A percentile compares a stretch with the other conserved stretches of the same genome.
Evolutionary conservation across 805 yeast species (phyloP).

Genomic region (Teunomyces aglyptinius): DNA sequence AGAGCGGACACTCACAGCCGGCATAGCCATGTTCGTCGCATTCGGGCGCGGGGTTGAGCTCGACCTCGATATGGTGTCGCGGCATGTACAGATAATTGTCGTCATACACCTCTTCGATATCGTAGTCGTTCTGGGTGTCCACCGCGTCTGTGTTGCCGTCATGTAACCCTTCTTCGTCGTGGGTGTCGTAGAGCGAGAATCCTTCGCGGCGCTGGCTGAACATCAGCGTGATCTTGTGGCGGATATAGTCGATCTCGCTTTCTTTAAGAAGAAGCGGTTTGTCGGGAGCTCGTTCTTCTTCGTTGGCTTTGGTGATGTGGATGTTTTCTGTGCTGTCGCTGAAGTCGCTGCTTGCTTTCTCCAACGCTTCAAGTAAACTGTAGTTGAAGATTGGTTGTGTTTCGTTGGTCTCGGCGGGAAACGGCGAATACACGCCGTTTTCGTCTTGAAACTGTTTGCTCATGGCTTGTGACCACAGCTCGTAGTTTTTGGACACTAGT

Average conservation of each 20-base stretch:
- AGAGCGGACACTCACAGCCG: constrained; percentile 26
- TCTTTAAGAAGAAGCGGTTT: constrained; percentile 18
- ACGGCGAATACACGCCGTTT: constrained; percentile 28
- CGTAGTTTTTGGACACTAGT: constrained; percentile 35
- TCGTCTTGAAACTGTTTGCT: constrained; percentile 23
- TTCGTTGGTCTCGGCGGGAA: constrained; percentile 17
- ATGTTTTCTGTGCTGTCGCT: constrained; percentile 9
- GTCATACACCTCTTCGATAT: constrained; percentile 33
- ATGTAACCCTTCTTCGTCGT: constrained; percentile 40
- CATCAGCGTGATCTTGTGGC: constrained; percentile 25
- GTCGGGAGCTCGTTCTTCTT: not conserved
- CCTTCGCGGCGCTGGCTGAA: constrained; percentile 20
- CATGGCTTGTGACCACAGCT: constrained; percentile 36
- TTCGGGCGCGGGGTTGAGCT: constrained; percentile 34
- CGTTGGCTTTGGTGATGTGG: too few species aligned
- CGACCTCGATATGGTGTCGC: constrained; percentile 44
- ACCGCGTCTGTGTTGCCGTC: constrained; percentile 27
- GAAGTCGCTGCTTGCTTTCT: constrained; percentile 23
- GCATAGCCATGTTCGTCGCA: constrained; percentile 27
- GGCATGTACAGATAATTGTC: constrained; percentile 27
- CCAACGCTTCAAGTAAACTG: constrained; percentile 30
- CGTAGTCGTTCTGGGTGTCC: constrained; percentile 36
- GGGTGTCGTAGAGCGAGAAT: constrained; percentile 33
- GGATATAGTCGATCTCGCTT: constrained; percentile 27
- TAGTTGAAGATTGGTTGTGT: constrained; percentile 24